A percentile compares a stretch with the other conserved stretches of the same genome.
These are phyloP conservation scores for Dysphania ambrosioides DNA, from an alignment of 148 eudicot genomes.

Conservation along the genomic window DNA sequence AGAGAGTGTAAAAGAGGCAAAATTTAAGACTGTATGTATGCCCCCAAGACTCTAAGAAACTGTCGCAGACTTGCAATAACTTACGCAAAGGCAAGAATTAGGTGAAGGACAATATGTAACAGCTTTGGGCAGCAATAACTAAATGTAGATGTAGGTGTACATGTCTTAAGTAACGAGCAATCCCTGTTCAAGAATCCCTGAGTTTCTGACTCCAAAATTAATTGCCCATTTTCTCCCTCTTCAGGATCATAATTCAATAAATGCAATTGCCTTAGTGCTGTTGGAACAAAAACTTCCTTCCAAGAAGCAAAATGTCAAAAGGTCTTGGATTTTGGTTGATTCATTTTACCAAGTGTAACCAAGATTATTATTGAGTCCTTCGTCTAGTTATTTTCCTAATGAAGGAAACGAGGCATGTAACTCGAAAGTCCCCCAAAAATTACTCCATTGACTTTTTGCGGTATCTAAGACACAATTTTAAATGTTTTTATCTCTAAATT, in stretches of 20 bases:
- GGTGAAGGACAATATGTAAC: conserved; percentile 31
- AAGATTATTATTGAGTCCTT: neutral
- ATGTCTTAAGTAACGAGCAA: conserved; percentile 23
- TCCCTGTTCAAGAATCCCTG: conserved; percentile 19
- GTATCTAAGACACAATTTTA: too few relatives aligned
- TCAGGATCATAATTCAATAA: conserved; percentile 21
- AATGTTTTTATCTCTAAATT: too few relatives aligned
- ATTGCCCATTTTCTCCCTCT: conserved; percentile 25
- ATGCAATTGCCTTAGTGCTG: conserved; percentile 14
- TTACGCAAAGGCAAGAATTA: too few relatives aligned
- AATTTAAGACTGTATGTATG: neutral
- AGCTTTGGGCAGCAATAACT: conserved; percentile 26
- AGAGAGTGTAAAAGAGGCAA: neutral
- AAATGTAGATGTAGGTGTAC: conserved; percentile 10
- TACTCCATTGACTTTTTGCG: too few relatives aligned
- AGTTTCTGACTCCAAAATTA: conserved; percentile 16
- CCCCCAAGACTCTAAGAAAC: neutral
- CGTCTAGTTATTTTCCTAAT: neutral
- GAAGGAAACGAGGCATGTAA: too few relatives aligned
- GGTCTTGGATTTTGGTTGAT: neutral
- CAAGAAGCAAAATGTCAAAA: neutral
- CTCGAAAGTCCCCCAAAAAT: too few relatives aligned
- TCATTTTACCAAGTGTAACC: neutral
- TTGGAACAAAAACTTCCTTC: neutral
- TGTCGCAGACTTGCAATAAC: too few relatives aligned